phyloP scores from a whole-genome alignment of 352 stramenopile species.

The Phytopythium delawarense region DNA sequence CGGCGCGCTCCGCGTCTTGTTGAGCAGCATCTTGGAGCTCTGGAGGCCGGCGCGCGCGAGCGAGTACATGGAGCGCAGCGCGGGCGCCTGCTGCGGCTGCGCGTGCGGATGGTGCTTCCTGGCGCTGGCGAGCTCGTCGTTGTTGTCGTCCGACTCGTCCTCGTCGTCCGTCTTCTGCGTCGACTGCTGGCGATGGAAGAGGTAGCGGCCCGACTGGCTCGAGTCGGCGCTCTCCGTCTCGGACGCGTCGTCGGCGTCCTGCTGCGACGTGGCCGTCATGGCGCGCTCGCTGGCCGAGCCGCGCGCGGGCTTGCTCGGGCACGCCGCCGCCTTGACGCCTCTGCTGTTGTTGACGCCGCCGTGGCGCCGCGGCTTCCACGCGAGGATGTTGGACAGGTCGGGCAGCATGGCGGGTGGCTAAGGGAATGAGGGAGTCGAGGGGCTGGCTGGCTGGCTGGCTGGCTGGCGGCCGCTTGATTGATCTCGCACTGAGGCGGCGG shows the following conservation, averaged over 20 bases:
- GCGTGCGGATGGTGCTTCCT: neutral
- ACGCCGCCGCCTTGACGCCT: conserved; percentile 9
- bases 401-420: conserved; percentile 16
- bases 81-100: neutral
- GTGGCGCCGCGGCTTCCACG: conserved; percentile 24
- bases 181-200: conserved; percentile 24
- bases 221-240: conserved; percentile 59
- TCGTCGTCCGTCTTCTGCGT: conserved; percentile 27
- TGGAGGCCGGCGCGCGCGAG: conserved; percentile 31
- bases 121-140: neutral
- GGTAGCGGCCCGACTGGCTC: conserved; percentile 15
- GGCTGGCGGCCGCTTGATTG: neutral
- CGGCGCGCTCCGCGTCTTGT: conserved; percentile 17
- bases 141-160: conserved; percentile 13
- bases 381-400: conserved; percentile 29
- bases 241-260: conserved; percentile 38
- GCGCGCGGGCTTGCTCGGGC: neutral
- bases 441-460: neutral
- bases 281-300: conserved; percentile 16
- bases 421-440: neutral
- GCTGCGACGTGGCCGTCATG: conserved; percentile 40
- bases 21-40: conserved; percentile 45
- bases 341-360: neutral
- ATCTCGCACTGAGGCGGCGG: neutral
- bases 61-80: conserved; percentile 43